Evolutionary conservation across 2,329 filamentous ascomycete genomes (phyloP), one percentile per base, ranked within the genome.

Genomic region (Didymellaceae sp.): DNA sequence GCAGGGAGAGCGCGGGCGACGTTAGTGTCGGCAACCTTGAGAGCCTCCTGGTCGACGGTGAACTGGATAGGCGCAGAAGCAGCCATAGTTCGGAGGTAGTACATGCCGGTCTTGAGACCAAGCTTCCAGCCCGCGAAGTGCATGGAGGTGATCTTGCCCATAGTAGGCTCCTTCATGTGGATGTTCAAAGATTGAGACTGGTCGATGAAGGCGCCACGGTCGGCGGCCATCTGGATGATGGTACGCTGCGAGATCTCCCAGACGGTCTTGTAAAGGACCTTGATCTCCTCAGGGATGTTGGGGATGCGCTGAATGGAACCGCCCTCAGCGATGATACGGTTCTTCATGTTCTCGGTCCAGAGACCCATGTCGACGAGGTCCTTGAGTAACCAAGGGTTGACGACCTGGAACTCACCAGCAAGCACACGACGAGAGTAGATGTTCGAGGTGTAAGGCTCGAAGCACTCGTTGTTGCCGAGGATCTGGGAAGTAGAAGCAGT

Each of bases 261-360:
- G 17, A 99, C 94, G 3, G 94, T 99, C 87, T 99, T 99, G 85
- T 99, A 99, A 6, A 99, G 84, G 30, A 88, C 86, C 82, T 99
- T 99, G 82, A 96, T 89, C 65, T 99, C 94, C 24, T 89, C 85
- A 11, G 94, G 93, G 57, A 99, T 97, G 78, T 95, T 97, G 71
- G 93, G 90, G 58, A 99, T 93, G 76, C 94, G 93, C 77, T 97
- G 94, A 47, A 99, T 89, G 16, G 93, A 97, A 61, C 94, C 94
- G 62, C 90, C 90, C 57, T 97, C 93, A 50, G 94, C 89, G 69
- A 99, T 99, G 82, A 99, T 99, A 67, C 94, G 91, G 82, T 99
- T 99, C 87, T 99, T 99, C 94, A 99, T 99, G 80, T 91, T 91
- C 78, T 99, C 93, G 38, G 93, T 97, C 94, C 94, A 99, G 34